Conservation (phyloP, 768 basidiomycete species). For the Tephrocybe rancida region DNA sequence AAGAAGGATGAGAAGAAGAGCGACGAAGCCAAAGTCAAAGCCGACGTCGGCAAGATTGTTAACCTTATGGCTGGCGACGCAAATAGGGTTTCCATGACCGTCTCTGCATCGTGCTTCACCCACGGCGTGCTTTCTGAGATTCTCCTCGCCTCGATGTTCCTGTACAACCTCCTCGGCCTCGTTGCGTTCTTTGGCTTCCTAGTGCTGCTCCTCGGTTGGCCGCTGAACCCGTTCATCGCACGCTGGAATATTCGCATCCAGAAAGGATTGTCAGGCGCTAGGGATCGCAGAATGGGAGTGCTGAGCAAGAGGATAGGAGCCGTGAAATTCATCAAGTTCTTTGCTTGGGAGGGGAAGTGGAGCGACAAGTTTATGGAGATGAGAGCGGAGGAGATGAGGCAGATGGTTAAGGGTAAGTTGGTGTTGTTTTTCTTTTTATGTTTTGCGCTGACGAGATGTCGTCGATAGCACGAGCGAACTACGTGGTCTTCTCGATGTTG, state of each 20-base stretch:
- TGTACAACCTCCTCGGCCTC: conserved; percentile 72
- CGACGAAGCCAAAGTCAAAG: conserved; percentile 70
- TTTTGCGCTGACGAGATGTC: background rate
- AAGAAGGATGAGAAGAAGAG: conserved; percentile 32
- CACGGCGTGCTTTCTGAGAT: conserved; percentile 84
- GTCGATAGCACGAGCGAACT: conserved; percentile 63
- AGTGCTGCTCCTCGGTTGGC: conserved; percentile 67
- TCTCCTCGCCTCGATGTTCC: conserved; percentile 67
- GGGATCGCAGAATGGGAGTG: conserved; percentile 79
- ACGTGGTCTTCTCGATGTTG: conserved; percentile 66
- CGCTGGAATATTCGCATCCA: conserved; percentile 61
- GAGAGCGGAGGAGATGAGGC: conserved; percentile 69
- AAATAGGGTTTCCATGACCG: conserved; percentile 55
- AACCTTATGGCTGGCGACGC: conserved; percentile 87
- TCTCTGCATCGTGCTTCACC: conserved; percentile 62
- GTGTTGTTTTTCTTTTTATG: background rate
- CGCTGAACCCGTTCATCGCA: conserved; percentile 69
- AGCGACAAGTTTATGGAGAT: conserved; percentile 65
- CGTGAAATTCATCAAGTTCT: conserved; percentile 83
- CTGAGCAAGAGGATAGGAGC: conserved; percentile 78
- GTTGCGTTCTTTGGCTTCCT: conserved; percentile 79
- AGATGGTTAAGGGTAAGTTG: conserved; percentile 70
- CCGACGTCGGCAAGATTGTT: conserved; percentile 88
- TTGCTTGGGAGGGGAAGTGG: conserved; percentile 82
- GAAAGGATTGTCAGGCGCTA: conserved; percentile 58